Evolutionary conservation across 129 eudicot species (phyloP), one percentile per base, ranked within the genome.

Genomic region (Helichrysum umbraculigerum): DNA sequence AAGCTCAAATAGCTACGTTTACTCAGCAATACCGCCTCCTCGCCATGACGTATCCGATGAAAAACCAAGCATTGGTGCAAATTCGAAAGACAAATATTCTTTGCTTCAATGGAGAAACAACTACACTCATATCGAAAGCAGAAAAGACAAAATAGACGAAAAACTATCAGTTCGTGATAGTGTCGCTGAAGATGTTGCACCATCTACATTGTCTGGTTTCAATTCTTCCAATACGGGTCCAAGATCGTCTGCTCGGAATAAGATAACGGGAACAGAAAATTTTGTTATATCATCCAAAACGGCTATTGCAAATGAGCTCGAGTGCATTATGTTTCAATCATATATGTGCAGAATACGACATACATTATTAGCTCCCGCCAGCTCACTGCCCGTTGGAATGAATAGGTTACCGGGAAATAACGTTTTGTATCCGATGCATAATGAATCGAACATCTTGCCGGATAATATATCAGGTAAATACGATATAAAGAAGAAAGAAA

Each of bases 11-110:
- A 87, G 70, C 75, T 91, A 90, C 74, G 69, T 88, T 19, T 94
- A 94, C 73, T 89, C 97, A 59, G 96, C 99, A n/a, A 82, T 86
- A 69, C 99, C 98, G 66, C 97, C 97, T 42, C 88, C 96, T 71
- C 84, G 86, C 59, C 73, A 66, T 81, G 87, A 86, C 83, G 86
- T 61, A 66, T 82, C 90, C 62, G 89, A 87, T 28, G 96, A 91
- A 74, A 91, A 89, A 81, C 47, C 80, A 25, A 62, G 78, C 41
- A 54, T 70, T 63, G 74, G 90, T 76, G 79, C 77, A 41, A 88
- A 75, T 75, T 35, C 66, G 58, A 92, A 79, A 78, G 92, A 85
- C 10, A 60, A 77, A 44, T 74, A 78, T 71, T 65, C 87, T 21
- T 57, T 81, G 62, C 86, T 75, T 32, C 86, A 85, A 74, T 80